These are phyloP conservation scores for Fusarium albidum DNA, from an alignment of 2,329 filamentous ascomycete species.

Conservation along the genomic window DNA sequence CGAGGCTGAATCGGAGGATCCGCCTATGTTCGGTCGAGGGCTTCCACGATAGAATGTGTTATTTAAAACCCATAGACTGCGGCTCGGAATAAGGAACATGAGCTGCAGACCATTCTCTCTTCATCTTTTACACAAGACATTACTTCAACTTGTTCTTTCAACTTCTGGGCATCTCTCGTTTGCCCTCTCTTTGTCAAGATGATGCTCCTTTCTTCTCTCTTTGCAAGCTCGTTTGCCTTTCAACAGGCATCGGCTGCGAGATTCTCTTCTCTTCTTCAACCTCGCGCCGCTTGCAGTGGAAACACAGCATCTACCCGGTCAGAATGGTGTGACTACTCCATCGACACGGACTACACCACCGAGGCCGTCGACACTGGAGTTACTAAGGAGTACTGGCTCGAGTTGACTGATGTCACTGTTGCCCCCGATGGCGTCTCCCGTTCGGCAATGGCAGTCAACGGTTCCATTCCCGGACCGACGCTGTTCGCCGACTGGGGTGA, in stretches of 20 bases:
- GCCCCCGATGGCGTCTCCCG: constrained; percentile 56
- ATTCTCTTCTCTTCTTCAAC: background rate
- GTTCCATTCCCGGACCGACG: constrained; percentile 66
- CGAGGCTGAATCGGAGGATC: too few species aligned
- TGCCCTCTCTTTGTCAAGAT: background rate
- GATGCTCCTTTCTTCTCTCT: background rate
- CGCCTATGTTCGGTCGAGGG: too few species aligned
- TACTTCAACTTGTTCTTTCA: too few species aligned
- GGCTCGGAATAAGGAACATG: too few species aligned
- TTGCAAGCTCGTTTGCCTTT: background rate
- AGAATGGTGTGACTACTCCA: constrained; percentile 58
- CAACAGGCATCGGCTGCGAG: background rate
- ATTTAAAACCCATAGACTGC: too few species aligned
- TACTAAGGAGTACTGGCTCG: constrained; percentile 58
- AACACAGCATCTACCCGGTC: constrained; percentile 43
- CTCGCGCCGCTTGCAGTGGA: constrained; percentile 9
- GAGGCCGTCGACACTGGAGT: constrained; percentile 56
- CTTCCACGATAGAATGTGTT: too few species aligned
- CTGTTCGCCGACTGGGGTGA: constrained; percentile 63
- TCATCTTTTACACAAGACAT: too few species aligned
- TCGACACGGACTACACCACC: constrained; percentile 56
- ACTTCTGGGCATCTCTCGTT: too few species aligned
- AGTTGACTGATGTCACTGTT: constrained; percentile 49
- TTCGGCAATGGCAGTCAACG: constrained; percentile 59
- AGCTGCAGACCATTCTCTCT: too few species aligned